Conservation (phyloP, 805 yeast genomes). For the Saccharomyces cerevisiae region DNA sequence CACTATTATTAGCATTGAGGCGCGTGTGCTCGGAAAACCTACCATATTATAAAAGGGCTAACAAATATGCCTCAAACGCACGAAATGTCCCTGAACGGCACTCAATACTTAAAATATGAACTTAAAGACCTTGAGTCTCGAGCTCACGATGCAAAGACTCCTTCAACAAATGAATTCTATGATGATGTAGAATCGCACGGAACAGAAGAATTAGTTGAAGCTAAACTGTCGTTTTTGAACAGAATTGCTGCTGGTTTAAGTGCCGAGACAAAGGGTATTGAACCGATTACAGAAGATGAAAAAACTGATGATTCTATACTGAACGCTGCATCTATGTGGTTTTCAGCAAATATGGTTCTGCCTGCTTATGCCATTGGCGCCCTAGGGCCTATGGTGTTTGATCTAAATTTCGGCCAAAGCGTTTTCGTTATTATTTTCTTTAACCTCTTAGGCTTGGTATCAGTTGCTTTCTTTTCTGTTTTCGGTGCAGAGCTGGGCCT, state of each 20-base stretch:
- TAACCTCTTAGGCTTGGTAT: constrained; percentile 58
- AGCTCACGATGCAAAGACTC: not conserved
- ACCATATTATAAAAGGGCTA: not conserved
- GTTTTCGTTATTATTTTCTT: constrained; percentile 64
- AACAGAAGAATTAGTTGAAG: constrained; percentile 1
- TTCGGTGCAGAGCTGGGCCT: constrained; percentile 82
- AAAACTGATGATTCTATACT: constrained; percentile 57
- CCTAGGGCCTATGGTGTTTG: constrained; percentile 55
- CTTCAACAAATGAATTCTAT: constrained; percentile 1
- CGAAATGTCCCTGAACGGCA: not conserved
- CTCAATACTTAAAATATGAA: not conserved
- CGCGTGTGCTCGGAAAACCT: not conserved
- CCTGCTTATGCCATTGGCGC: constrained; percentile 78
- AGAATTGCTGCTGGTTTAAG: constrained; percentile 23
- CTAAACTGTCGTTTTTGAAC: constrained; percentile 18
- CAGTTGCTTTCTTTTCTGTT: constrained; percentile 75
- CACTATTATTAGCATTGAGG: not conserved
- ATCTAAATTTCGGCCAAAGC: constrained; percentile 65
- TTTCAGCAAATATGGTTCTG: constrained; percentile 80
- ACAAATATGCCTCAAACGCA: not conserved
- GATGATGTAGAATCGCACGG: not conserved
- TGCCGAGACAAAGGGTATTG: constrained; percentile 70
- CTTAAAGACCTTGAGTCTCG: constrained; percentile 1
- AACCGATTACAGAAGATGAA: constrained; percentile 70
- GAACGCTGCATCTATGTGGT: constrained; percentile 83